Evolutionary conservation across 345 rosid species (phyloP), one percentile per base, ranked within the genome.

Genomic region (Rhodamnia argentea): DNA sequence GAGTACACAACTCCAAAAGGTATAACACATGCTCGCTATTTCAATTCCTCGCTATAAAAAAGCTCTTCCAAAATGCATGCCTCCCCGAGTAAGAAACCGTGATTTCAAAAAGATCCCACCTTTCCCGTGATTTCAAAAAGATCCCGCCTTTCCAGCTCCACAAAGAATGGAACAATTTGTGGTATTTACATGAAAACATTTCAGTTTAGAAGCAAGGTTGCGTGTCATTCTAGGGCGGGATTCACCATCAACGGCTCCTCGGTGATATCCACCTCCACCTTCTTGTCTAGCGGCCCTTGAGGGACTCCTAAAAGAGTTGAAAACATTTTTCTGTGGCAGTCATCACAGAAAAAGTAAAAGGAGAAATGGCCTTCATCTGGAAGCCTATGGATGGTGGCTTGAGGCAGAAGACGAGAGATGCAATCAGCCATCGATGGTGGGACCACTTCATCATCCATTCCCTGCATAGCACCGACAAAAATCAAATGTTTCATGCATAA

Each of bases 341-440:
- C 95, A 37, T 95, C 94, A 24, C 99, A 97, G 88, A 96, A 90
- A 86, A 87, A 95, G 88, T 94, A 94, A 89, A 88, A 96, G 7
- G 99, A 97, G 85, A 93, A 95, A 86, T 97, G 99, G 56, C 99
- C 98, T 90, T 97, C 99, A 32, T 89, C 89, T 57, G 95, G 95
- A 83, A 95, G 94, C 89, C 87, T 92, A 86, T 94, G 96, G 75
- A 94, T 85, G 42, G 84, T 88, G 42, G 95, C 98, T 74, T 88
- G 90, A 18, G 96, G 99, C 85, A 97, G 91, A 86, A 95, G 93
- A 59, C 99, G 92, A 88, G 91, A 91, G 60, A 96, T 92, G 88
- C 94, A 94, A 87, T 96, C 93, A 0, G 91, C 88, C 91, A 92
- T 74, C 76, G 96, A 88, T 32, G 94, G 95, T 23, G 99, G 94